These are phyloP conservation scores for Plasmodium adleri DNA, from an alignment of 169 alveolate genomes.

Conservation along the genomic window DNA sequence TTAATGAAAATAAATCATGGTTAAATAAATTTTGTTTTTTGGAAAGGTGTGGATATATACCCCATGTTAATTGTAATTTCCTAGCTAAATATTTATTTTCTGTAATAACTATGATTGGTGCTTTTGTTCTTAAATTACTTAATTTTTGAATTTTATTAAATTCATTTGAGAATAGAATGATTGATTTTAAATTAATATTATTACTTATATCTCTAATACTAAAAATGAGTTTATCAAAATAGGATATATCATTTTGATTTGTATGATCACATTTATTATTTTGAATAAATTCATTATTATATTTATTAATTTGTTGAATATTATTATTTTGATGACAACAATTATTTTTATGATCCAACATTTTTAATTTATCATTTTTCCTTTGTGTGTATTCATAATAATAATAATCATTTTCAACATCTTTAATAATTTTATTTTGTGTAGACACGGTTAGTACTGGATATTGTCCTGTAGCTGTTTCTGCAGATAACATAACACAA, in stretches of 20 bases:
- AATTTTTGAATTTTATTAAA: conserved; percentile 82
- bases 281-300: not conserved
- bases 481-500: conserved; percentile 94
- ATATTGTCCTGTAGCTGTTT: conserved; percentile 88
- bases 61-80: conserved; percentile 85
- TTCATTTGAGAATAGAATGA: conserved; percentile 78
- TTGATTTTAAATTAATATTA: conserved; percentile 70
- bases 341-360: not conserved
- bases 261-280: not conserved
- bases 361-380: conserved; percentile 46
- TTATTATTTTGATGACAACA: not conserved
- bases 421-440: conserved; percentile 81
- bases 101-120: conserved; percentile 83
- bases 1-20: conserved; percentile 40
- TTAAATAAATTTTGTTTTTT: conserved; percentile 18
- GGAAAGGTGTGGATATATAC: conserved; percentile 80
- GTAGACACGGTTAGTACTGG: conserved; percentile 84
- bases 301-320: not conserved
- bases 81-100: conserved; percentile 78
- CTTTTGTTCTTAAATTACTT: conserved; percentile 78
- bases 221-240: conserved; percentile 60
- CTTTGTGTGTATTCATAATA: conserved; percentile 77
- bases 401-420: conserved; percentile 82
- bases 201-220: conserved; percentile 76
- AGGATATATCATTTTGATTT: conserved; percentile 4